Percentiles rank a stretch among this genome's conserved stretches.
phyloP scores from a whole-genome alignment of 169 alveolate species.

The Plasmodium relictum region DNA sequence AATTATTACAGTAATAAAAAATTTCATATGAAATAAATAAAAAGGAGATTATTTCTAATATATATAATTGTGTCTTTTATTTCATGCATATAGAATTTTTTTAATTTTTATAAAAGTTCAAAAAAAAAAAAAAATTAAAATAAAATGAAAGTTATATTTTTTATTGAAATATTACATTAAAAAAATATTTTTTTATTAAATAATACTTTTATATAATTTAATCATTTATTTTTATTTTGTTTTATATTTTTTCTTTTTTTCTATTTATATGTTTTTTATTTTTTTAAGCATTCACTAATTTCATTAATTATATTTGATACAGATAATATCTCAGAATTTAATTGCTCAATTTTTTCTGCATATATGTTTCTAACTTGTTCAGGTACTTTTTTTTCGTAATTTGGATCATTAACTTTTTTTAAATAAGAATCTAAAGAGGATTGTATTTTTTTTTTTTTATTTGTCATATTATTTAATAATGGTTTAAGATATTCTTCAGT shows the following conservation, averaged over 20 bases:
- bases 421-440: slow-evolving; percentile 82
- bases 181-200: neutral
- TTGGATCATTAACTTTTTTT: slow-evolving; percentile 85
- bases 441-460: slow-evolving; percentile 80
- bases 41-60: no score
- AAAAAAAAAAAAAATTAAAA: neutral
- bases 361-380: slow-evolving; percentile 85
- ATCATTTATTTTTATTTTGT: neutral
- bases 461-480: slow-evolving; percentile 76
- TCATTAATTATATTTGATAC: slow-evolving; percentile 57
- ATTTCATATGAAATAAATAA: no score
- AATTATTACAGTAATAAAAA: no score
- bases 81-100: neutral
- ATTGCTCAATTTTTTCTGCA: slow-evolving; percentile 85
- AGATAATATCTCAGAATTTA: slow-evolving; percentile 64
- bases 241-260: slow-evolving; percentile 1
- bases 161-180: no score
- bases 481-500: slow-evolving; percentile 80
- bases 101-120: neutral
- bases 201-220: neutral
- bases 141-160: no score
- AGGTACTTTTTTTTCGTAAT: slow-evolving; percentile 90
- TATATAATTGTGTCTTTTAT: no score
- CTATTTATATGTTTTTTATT: neutral
- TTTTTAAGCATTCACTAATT: slow-evolving; percentile 69